Evolutionary conservation across 768 basidiomycete genomes (phyloP), one percentile per base, ranked within the genome.

Genomic region (Tricholoma sp.): DNA sequence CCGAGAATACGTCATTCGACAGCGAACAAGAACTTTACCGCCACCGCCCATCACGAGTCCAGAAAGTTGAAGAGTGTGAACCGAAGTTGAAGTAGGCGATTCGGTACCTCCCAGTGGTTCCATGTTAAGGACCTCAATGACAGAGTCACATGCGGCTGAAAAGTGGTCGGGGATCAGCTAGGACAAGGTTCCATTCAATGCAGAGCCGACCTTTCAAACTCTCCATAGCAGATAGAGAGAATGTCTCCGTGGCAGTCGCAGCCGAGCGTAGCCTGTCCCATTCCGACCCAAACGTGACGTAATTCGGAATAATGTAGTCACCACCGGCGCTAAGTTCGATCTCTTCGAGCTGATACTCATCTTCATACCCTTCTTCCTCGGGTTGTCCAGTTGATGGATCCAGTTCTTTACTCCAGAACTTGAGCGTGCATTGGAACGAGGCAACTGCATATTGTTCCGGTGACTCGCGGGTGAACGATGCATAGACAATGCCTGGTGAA

Each of bases 281-380:
- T 75, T 99, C 97, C 52, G 89, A 81, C 55, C 85, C 81, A 74
- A 98, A 98, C 21, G 91, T 90, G 10, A 84, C 85, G 66, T 98
- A 98, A 63, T 83, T 94, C n/a, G 97, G 96, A 39, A 95, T 77
- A 66, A 99, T 91, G 71, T 96, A 99, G 76, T 98, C 96, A 2
- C 88, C 87, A 29, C 88, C 90, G 10, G 92, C 95, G 58, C 88
- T 86, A 54, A 99, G 78, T 69, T 98, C 97, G 56, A 97, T 83
- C 59, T 98, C 97, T 71, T 99, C 97, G 43, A 98, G 76, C 71
- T 93, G 91, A 72, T 99, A 99, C 72, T 98, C 96, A 75, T 98
- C 97, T 67, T 94, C 91, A 71, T 98, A 99, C n/a, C 97, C 97
- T 54, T 97, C 95, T 61, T 91, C 93, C 72, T 99, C 97, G 8